Evolutionary conservation across 176 grass and related monocot species (phyloP), one percentile per base, ranked within the genome.

Genomic region (Hsuehochloa calcarea): DNA sequence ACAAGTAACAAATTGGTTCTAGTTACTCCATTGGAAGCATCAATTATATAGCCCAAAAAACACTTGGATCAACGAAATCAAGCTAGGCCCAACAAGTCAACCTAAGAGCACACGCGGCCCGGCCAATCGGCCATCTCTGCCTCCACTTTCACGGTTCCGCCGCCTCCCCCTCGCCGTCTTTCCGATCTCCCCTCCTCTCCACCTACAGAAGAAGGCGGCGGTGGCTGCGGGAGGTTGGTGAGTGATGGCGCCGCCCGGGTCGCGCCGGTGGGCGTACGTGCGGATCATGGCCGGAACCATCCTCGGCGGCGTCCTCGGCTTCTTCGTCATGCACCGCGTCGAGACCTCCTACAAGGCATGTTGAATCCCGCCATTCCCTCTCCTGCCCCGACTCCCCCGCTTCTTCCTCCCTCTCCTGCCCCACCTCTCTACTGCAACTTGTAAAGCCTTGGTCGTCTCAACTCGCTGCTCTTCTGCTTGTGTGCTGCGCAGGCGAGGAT

Each of bases 281-380:
- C 91, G 91, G 52, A 65, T 93, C 19, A 95, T 93, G 82, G 67
- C 89, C 14, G 96, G 96, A 7, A 95, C 93, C 52, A 87, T 98
- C 69, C 84, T 92, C 39, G 95, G 95, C 37, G 96, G 96, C 54
- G 65, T 26, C 73, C 74, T 98, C 26, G 93, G 91, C 27, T 95
- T 95, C 85, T 95, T 93, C 59, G 93, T 94, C 70, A 98, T 93
- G 96, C 96, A 98, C 85, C 91, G 89, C 6, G 16, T 94, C 44
- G 93, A 98, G 87, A 83, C 34, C 38, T 94, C 85, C 66, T 95
- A 94, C 86, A 98, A 98, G 96, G 96, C 69, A 85, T 82, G 70
- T 23, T 55, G 10, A 35, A 14, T 27, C 49, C 27, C 65, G 14
- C 11, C 23, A 13, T 43, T 11, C 46, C 47, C 38, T 5, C 22